Conservation (phyloP, 148 eudicot genomes). For the Chenopodium album region DNA sequence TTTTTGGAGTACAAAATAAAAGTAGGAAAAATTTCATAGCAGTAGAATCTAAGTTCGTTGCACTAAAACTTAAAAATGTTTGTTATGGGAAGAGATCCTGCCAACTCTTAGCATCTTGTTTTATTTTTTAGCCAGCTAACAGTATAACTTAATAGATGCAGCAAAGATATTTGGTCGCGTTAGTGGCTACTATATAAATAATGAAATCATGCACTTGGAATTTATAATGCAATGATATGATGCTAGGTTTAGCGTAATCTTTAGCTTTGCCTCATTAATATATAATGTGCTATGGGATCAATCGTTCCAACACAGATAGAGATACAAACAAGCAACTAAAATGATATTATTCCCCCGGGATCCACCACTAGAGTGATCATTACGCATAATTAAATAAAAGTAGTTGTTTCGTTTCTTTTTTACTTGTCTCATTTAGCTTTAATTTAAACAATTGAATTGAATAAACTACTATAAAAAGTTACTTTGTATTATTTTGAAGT, state of each 20-base stretch:
- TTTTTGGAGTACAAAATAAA: too few relatives aligned
- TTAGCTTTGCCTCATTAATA: conserved; percentile 2
- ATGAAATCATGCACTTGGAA: conserved; percentile 2
- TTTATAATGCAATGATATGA: background rate
- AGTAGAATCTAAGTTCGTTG: background rate
- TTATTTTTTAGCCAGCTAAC: too few relatives aligned
- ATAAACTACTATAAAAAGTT: too few relatives aligned
- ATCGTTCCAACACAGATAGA: background rate
- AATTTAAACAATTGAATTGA: too few relatives aligned
- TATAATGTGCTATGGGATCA: background rate
- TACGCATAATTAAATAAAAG: background rate
- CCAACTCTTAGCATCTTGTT: background rate
- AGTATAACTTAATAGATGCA: background rate
- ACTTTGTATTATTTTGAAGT: too few relatives aligned
- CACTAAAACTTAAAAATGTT: background rate
- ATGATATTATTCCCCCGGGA: background rate
- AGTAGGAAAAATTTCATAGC: too few relatives aligned
- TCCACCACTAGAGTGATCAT: conserved; percentile 12
- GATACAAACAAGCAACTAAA: conserved; percentile 2
- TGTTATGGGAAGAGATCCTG: background rate
- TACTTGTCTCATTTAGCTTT: too few relatives aligned
- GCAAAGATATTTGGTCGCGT: conserved; percentile 4
- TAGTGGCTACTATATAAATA: background rate
- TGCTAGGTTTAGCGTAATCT: conserved; percentile 3
- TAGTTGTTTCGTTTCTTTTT: too few relatives aligned